Conservation (phyloP, 2,329 filamentous ascomycete species). For the Colletotrichum sp. region DNA sequence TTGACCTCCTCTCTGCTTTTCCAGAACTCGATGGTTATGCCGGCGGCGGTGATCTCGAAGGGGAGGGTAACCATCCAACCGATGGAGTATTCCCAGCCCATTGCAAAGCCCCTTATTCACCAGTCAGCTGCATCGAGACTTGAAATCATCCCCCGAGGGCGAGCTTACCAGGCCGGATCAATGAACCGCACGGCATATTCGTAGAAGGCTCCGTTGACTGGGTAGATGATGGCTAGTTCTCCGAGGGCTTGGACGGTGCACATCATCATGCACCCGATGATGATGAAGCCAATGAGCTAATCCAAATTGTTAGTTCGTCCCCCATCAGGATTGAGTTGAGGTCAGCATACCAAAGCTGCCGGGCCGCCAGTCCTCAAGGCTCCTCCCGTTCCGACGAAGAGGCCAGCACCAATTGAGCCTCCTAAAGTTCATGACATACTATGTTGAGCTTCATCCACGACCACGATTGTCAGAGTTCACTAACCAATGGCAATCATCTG, state of each 20-base stretch:
- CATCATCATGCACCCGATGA: conserved; percentile 56
- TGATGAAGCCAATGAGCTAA: conserved; percentile 52
- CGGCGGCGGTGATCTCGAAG: conserved; percentile 66
- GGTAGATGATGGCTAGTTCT: conserved; percentile 63
- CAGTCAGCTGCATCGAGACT: neutral
- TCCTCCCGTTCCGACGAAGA: neutral
- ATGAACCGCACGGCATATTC: conserved; percentile 64
- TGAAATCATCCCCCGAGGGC: rapidly evolving
- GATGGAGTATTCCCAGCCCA: conserved; percentile 49
- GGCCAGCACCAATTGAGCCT: neutral
- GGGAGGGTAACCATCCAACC: neutral
- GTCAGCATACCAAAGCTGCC: neutral
- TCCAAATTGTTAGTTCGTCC: rapidly evolving
- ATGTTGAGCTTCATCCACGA: neutral
- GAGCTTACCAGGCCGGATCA: conserved; percentile 54
- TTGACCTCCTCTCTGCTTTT: conserved; percentile 68
- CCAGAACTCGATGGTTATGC: conserved; percentile 82
- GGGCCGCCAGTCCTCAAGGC: neutral
- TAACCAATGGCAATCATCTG: conserved; percentile 53
- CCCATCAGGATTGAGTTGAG: neutral
- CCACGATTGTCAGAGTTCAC: neutral
- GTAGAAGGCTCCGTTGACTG: conserved; percentile 66
- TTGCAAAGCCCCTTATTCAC: conserved; percentile 46
- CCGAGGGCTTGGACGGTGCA: conserved; percentile 64
- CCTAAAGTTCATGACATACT: neutral